Percentiles rank a stretch among this genome's conserved stretches.
phyloP scores from a whole-genome alignment of 2,329 filamentous ascomycete genomes.

The Xylariaceae sp. region DNA sequence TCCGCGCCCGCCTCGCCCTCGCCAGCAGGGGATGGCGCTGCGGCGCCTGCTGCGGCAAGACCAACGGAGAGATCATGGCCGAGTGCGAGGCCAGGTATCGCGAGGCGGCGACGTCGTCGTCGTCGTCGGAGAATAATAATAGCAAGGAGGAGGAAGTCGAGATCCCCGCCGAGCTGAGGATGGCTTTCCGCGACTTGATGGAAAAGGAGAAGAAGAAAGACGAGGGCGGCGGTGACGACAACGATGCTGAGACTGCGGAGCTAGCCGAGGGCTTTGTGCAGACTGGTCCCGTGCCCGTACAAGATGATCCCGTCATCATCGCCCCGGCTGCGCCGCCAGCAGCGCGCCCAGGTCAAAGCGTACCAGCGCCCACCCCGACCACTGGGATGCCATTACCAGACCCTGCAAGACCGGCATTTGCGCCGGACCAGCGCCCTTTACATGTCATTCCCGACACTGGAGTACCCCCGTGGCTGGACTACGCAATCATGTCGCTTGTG shows the following conservation, averaged over 20 bases:
- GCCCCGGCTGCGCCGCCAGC: constrained; percentile 13
- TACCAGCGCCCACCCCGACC: constrained; percentile 26
- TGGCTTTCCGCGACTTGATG: constrained; percentile 72
- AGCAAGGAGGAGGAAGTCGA: constrained; percentile 37
- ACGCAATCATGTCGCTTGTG: constrained; percentile 68
- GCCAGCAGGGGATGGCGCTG: constrained; percentile 66
- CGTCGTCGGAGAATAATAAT: no score
- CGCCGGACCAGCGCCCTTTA: constrained; percentile 18
- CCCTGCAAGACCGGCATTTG: constrained; percentile 21
- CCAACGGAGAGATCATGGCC: constrained; percentile 67
- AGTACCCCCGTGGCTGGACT: constrained; percentile 72
- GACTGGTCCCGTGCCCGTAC: constrained; percentile 35
- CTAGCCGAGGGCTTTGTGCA: constrained; percentile 55
- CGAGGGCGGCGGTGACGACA: constrained; percentile 17
- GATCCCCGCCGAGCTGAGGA: constrained; percentile 50
- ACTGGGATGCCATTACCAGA: constrained; percentile 28
- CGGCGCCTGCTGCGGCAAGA: constrained; percentile 60
- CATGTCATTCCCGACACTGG: constrained; percentile 38
- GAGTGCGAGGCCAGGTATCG: constrained; percentile 55
- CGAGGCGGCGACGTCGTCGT: constrained; percentile 22
- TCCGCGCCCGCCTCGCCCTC: constrained; percentile 63
- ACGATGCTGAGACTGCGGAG: constrained; percentile 40
- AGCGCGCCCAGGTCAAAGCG: constrained; percentile 22
- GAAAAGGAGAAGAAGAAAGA: constrained; percentile 34
- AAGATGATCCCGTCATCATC: constrained; percentile 12